These are phyloP conservation scores for Helenozyma rhizophorensis DNA, from an alignment of 805 yeast genomes.

Conservation along the genomic window DNA sequence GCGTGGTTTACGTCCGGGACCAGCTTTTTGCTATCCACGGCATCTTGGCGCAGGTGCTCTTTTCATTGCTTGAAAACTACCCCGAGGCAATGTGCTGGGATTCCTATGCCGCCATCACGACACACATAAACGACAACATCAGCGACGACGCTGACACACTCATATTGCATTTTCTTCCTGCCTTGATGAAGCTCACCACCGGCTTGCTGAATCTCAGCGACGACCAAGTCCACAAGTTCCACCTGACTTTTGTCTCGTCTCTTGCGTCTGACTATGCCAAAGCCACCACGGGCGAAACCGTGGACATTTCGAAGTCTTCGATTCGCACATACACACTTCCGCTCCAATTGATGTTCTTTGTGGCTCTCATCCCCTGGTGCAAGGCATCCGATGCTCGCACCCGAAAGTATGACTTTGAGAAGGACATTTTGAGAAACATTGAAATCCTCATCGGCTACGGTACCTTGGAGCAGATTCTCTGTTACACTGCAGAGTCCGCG, in stretches of 20 bases:
- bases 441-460: slow-evolving; percentile 57
- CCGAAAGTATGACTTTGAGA: slow-evolving; percentile 47
- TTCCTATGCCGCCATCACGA: slow-evolving; percentile 37
- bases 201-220: slow-evolving; percentile 40
- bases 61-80: slow-evolving; percentile 43
- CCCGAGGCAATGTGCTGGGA: slow-evolving; percentile 23
- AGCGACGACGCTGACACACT: slow-evolving; percentile 57
- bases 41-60: slow-evolving; percentile 59
- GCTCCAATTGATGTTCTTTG: slow-evolving; percentile 45
- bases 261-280: slow-evolving; percentile 23
- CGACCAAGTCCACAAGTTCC: slow-evolving; percentile 25
- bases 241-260: slow-evolving; percentile 37
- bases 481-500: slow-evolving; percentile 54
- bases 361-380: slow-evolving; percentile 66
- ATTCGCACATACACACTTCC: slow-evolving; percentile 39
- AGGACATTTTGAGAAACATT: slow-evolving; percentile 56
- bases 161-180: slow-evolving; percentile 61
- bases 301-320: slow-evolving; percentile 31
- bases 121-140: slow-evolving; percentile 41
- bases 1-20: slow-evolving; percentile 54
- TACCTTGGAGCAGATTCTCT: slow-evolving; percentile 64
- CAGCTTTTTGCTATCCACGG: slow-evolving; percentile 68
- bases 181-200: slow-evolving; percentile 44
- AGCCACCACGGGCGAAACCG: slow-evolving; percentile 16
- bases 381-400: slow-evolving; percentile 43